Percentiles rank a stretch among this genome's conserved stretches.
phyloP scores from a whole-genome alignment of 164 flowering plant species.

The Euptelea pleiosperma region DNA sequence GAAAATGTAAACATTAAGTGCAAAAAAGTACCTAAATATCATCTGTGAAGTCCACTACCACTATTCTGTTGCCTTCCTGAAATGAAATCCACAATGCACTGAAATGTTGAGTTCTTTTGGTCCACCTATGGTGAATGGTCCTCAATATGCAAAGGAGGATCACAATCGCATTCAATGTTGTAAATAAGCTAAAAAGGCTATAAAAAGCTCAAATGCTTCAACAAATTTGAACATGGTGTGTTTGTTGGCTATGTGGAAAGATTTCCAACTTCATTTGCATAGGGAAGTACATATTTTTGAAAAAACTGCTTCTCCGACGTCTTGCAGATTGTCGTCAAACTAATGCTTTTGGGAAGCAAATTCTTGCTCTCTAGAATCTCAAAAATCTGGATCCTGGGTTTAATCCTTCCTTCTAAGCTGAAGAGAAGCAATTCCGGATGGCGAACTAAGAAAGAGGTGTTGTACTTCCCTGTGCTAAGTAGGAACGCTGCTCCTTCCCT shows the following conservation, averaged over 20 bases:
- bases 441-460: neutral
- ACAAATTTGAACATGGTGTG: too few species aligned
- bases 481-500: neutral
- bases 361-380: too few species aligned
- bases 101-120: too few species aligned
- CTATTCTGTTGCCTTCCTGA: neutral
- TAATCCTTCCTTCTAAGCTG: too few species aligned
- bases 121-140: too few species aligned
- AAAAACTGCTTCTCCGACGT: neutral
- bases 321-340: conserved; percentile 3
- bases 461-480: neutral
- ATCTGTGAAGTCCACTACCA: neutral
- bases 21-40: neutral
- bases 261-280: neutral
- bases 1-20: too few species aligned
- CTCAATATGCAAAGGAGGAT: too few species aligned
- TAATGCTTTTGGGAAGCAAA: too few species aligned
- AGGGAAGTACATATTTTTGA: conserved; percentile 6
- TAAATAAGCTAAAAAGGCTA: too few species aligned
- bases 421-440: too few species aligned
- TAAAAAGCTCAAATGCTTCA: neutral
- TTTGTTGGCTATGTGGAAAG: neutral
- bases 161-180: too few species aligned
- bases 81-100: neutral
- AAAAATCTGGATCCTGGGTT: too few species aligned